Percentiles rank a stretch among this genome's conserved stretches.
Conservation (phyloP, 2,329 filamentous ascomycete species). For the Xylariaceae sp. region DNA sequence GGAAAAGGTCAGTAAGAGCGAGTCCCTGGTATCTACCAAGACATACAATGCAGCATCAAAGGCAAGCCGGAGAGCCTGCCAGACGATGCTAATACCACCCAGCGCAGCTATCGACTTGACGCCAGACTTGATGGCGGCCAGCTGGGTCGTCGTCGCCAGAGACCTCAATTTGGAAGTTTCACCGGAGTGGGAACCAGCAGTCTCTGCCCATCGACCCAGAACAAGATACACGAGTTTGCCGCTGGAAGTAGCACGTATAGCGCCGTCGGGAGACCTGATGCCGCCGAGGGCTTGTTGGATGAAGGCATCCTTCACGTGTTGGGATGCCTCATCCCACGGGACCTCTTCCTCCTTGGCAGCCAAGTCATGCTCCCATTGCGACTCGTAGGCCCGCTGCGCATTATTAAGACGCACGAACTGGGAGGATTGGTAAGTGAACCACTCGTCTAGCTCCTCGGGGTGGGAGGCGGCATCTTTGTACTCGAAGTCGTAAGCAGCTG, state of each 20-base stretch:
- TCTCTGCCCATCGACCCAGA: constrained; percentile 67
- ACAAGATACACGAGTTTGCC: constrained; percentile 58
- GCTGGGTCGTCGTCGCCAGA: constrained; percentile 52
- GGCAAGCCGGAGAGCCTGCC: constrained; percentile 45
- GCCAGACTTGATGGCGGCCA: constrained; percentile 56
- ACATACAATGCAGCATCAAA: constrained; percentile 53
- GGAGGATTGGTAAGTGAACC: constrained; percentile 89
- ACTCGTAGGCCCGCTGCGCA: constrained; percentile 72
- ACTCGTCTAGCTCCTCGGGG: constrained; percentile 90
- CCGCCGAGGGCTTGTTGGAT: constrained; percentile 49
- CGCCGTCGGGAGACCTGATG: constrained; percentile 43
- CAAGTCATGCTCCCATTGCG: constrained; percentile 62
- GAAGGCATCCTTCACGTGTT: constrained; percentile 54
- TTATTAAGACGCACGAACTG: constrained; percentile 76
- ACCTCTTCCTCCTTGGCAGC: constrained; percentile 39
- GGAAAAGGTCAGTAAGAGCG: constrained; percentile 25
- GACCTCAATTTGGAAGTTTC: constrained; percentile 42
- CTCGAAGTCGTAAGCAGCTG: constrained; percentile 78
- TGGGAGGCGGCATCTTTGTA: constrained; percentile 71
- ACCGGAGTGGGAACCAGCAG: constrained; percentile 47
- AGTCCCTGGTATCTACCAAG: constrained; percentile 12
- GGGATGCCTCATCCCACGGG: constrained; percentile 64
- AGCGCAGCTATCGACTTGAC: constrained; percentile 48
- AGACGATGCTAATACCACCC: constrained; percentile 48
- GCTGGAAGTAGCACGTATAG: constrained; percentile 49